These are phyloP conservation scores for Scutellaria baicalensis DNA, from an alignment of 257 asterid genomes.

Conservation along the genomic window DNA sequence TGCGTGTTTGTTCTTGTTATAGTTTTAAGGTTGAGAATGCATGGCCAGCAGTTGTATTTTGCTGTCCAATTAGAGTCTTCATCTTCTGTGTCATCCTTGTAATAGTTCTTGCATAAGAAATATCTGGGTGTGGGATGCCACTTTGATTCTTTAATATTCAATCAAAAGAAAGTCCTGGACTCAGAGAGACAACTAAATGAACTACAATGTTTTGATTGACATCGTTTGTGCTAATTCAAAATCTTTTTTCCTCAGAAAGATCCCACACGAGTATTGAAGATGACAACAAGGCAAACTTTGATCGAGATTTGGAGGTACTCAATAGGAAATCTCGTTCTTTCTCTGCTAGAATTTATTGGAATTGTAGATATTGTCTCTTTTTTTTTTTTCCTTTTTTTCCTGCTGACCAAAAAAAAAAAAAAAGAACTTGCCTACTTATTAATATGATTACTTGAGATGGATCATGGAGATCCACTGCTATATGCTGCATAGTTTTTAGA, in stretches of 20 bases:
- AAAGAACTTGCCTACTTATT: background rate
- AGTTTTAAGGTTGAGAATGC: no score
- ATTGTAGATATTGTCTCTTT: background rate
- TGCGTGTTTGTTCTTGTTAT: background rate
- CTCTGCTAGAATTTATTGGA: background rate
- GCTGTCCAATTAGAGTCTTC: background rate
- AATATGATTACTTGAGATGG: background rate
- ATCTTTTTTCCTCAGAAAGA: slow-evolving; percentile 36
- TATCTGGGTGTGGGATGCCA: background rate
- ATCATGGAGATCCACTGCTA: background rate
- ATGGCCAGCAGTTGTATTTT: background rate
- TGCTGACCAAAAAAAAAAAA: background rate
- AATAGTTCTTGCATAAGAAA: background rate
- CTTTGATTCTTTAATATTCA: background rate
- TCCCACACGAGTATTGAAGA: slow-evolving; percentile 50
- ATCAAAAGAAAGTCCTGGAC: background rate
- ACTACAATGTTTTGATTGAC: background rate
- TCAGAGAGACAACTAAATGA: background rate
- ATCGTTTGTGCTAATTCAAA: background rate
- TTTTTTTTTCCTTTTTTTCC: background rate
- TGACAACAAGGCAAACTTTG: slow-evolving; percentile 66
- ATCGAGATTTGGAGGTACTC: slow-evolving; percentile 71
- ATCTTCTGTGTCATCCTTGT: background rate
- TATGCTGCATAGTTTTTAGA: background rate
- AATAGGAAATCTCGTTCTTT: background rate